phyloP scores from a whole-genome alignment of 768 basidiomycete species.

The Tricholoma bakamatsutake region DNA sequence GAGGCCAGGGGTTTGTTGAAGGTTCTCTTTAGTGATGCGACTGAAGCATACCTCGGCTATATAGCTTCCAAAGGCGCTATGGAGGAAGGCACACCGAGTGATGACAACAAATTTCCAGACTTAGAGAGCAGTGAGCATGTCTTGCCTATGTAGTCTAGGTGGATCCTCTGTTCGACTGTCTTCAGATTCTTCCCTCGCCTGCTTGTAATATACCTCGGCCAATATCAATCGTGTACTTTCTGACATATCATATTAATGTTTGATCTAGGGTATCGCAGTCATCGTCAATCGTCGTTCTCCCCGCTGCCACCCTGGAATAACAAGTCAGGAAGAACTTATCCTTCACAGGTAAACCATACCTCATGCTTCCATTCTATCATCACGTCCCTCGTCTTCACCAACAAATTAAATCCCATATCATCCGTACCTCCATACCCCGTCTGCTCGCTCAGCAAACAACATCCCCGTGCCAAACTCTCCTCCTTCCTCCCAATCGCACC shows the following conservation, averaged over 20 bases:
- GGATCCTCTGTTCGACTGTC: too few species aligned
- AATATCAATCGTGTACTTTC: too few species aligned
- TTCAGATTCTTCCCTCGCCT: too few species aligned
- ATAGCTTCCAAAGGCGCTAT: neutral
- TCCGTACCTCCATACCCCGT: constrained; percentile 38
- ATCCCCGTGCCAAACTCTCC: constrained; percentile 31
- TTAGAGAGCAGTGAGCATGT: too few species aligned
- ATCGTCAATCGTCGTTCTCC: neutral
- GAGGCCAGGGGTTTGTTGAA: neutral
- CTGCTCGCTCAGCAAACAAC: constrained; percentile 41
- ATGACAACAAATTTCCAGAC: neutral
- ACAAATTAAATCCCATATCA: constrained; percentile 33
- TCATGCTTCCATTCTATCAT: constrained; percentile 38
- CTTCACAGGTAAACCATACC: constrained; percentile 15
- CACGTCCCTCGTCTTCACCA: constrained; percentile 29
- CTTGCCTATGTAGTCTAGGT: too few species aligned
- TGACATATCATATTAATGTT: too few species aligned
- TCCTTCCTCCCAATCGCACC: constrained; percentile 31
- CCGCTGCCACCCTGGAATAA: neutral
- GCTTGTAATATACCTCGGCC: too few species aligned
- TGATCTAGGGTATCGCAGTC: too few species aligned
- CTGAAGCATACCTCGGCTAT: neutral
- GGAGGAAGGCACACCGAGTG: neutral
- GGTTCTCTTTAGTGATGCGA: neutral
- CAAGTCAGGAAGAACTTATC: neutral